Conservation (phyloP, 139 green algal species). For the Eudorina sp. region DNA sequence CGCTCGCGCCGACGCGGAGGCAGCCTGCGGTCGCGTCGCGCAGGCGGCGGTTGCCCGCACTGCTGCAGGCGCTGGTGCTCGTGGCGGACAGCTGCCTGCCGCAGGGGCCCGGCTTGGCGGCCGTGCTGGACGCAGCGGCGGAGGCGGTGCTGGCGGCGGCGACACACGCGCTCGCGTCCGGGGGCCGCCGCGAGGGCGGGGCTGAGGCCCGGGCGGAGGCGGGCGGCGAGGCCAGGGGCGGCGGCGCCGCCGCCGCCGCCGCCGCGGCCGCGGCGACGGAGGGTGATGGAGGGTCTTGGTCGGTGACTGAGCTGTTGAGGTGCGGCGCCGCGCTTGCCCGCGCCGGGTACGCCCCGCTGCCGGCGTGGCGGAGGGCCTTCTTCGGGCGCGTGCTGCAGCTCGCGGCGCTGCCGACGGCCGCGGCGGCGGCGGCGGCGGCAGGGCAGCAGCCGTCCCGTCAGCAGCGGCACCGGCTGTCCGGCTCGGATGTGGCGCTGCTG, state of each 20-base stretch:
- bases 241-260: background rate
- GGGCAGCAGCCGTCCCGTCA: no score
- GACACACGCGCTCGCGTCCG: background rate
- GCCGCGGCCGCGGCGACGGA: background rate
- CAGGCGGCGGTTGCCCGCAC: background rate
- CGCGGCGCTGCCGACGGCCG: background rate
- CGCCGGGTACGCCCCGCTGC: background rate
- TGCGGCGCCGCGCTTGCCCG: slow-evolving; percentile 4
- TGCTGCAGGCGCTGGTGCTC: slow-evolving; percentile 17
- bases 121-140: background rate
- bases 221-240: background rate
- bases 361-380: slow-evolving; percentile 1
- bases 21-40: no score
- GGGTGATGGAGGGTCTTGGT: background rate
- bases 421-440: background rate
- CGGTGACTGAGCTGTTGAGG: background rate
- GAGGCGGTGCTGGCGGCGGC: background rate
- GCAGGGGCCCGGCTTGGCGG: background rate
- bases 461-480: background rate
- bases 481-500: slow-evolving; percentile 6
- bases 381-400: background rate
- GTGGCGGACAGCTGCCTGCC: background rate
- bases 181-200: background rate
- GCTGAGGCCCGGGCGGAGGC: no score
- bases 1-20: no score